phyloP scores from a whole-genome alignment of 495 filamentous ascomycete species.

The Choiromyces venosus region DNA sequence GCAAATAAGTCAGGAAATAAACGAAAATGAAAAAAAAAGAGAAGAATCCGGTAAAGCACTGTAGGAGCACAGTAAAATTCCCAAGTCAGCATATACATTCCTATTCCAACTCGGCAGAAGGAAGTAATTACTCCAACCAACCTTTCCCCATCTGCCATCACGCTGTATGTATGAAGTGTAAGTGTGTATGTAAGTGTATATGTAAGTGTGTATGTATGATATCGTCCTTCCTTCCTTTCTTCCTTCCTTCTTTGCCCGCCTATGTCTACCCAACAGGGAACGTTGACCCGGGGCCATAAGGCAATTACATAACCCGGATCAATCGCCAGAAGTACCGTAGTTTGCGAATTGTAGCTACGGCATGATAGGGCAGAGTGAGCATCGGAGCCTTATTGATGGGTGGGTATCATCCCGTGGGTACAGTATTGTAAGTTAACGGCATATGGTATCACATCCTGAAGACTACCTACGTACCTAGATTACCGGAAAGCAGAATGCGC shows the following conservation, averaged over 20 bases:
- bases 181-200: too few species aligned
- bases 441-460: not conserved
- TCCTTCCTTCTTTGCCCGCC: not conserved
- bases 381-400: not conserved
- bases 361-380: not conserved
- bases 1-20: not conserved
- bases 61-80: too few species aligned
- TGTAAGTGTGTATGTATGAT: too few species aligned
- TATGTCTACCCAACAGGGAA: not conserved
- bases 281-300: not conserved
- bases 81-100: not conserved
- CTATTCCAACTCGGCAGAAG: not conserved
- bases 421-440: not conserved
- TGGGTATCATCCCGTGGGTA: not conserved
- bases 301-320: not conserved
- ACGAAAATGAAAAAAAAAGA: too few species aligned
- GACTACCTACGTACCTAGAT: too few species aligned
- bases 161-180: not conserved
- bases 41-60: too few species aligned
- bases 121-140: not conserved
- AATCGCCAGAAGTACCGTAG: not conserved
- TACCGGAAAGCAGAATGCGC: not conserved
- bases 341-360: too few species aligned
- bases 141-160: not conserved
- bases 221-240: too few species aligned